Evolutionary conservation across 202 grass and related monocot species (phyloP), one percentile per base, ranked within the genome.

Genomic region (Eragrostis tef): DNA sequence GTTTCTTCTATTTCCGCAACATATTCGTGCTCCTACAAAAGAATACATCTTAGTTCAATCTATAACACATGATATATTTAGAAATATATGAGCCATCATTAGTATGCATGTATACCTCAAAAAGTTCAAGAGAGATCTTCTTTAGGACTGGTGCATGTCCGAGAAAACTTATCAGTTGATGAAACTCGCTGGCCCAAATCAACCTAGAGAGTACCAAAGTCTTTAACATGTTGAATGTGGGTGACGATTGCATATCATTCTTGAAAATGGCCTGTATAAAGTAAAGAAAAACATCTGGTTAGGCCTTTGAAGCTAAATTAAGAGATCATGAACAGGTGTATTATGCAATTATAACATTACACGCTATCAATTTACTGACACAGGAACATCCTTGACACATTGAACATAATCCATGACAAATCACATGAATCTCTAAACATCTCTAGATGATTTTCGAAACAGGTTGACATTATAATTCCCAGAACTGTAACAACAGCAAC

Each of bases 201-300:
- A 15, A 52, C 50, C 13, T 6, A 52, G 16, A 15, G 15, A 50
- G 45, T 5, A 71, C 68, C 68, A 71, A 50, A 71, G 45, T 71
- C 45, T 71, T 50, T 10, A 67, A 79, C 3, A 51, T 78, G 61
- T 61, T 66, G 12, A 79, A 79, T 53, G 13, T 67, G 19, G 76
- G 27, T 7, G 61, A 21, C 11, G 14, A 16, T 25, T 21, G 39
- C 27, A 78, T 52, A 21, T 78, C 54, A 5, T 7, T 45, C 21
- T 66, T 78, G 45, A n/a, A 29, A 46, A 52, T 52, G 43, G 13
- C 1, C 56, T 76, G 56, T 14, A 8, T 29, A 71, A 17, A 19
- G 24, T 49, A 52, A 49, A 46, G 22, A 64, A 26, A 49, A 3
- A 69, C 11, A 29, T 63, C 11, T 61, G 11, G 25, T 63, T 63